Base-by-base conservation (phyloP, 768 basidiomycete species). In the Inosperma sp. region DNA sequence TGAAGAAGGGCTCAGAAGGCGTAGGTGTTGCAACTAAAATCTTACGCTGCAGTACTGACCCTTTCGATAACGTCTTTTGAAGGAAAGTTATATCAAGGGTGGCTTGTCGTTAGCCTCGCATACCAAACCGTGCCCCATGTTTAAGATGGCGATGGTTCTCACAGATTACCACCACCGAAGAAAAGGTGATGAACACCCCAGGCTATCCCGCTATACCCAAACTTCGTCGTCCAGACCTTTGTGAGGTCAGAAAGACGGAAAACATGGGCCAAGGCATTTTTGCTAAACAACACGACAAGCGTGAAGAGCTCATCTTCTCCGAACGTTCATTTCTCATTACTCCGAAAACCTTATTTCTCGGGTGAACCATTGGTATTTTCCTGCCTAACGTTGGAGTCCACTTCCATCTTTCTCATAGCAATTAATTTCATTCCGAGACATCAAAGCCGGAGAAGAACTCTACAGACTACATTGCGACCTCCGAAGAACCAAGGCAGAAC, bases 371-470 rank as follows among this genome's bases (percentile, higher is more conserved):
- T 14, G 61, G 68, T 26, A 69, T 67, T 33, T 59, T 63, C 0
- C 54, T 53, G 4, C 52, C 53, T 19, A 14, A 59, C 17, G 70
- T 70, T 43, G 64, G 68, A 40, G 31, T 63, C n/a, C n/a, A n/a
- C n/a, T n/a, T 2, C 35, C 52, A 4, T 62, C 71, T 3, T 72
- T 72, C 44, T 58, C 65, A 7, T 57, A 68, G 26, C 59, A 60
- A 23, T 55, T 68, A 26, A 50, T 52, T 10, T 68, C 69, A 2
- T 43, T 50, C 7, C 55, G 63, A 0, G 49, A 62, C 37, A 66
- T 72, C 52, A 61, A 58, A 14, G 49, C 53, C 3, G 65, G 66
- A 2, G 66, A 68, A 37, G 64, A 72, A 49, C 59, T 70, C 21
- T 61, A 62, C n/a, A 53, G 65, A 12, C 53, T 57, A 4, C 71